These are phyloP conservation scores for Pisolithus marmoratus DNA, from an alignment of 768 basidiomycete species.

Conservation along the genomic window DNA sequence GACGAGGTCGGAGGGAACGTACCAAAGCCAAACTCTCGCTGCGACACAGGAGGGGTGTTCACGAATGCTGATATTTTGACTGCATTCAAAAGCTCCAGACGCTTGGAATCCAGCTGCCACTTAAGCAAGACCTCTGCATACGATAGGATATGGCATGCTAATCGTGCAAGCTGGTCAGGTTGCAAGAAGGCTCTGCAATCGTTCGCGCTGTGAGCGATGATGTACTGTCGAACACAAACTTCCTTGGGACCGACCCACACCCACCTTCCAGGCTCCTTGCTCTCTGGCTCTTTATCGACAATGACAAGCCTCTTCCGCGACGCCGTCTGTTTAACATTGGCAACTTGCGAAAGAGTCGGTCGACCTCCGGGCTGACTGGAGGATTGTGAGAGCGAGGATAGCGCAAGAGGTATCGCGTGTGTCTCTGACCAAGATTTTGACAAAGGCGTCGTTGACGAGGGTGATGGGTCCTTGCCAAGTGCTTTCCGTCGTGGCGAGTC, in stretches of 20 bases:
- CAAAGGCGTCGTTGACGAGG: conserved; percentile 25
- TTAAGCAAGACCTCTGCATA: conserved; percentile 74
- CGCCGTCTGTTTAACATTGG: conserved; percentile 22
- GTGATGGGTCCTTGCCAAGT: conserved; percentile 19
- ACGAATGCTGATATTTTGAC: conserved; percentile 33
- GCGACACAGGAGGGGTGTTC: conserved; percentile 17
- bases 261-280: conserved; percentile 10
- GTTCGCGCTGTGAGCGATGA: background rate
- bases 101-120: conserved; percentile 68
- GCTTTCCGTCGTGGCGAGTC: conserved; percentile 26
- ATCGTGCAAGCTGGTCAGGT: conserved; percentile 33
- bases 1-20: background rate
- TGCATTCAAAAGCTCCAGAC: conserved; percentile 69
- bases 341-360: conserved; percentile 38
- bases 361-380: conserved; percentile 35
- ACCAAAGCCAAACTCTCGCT: conserved; percentile 34
- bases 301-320: conserved; percentile 37
- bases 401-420: conserved; percentile 22
- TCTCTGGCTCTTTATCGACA: conserved; percentile 20
- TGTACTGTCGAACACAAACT: background rate
- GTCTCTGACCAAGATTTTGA: conserved; percentile 59
- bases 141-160: conserved; percentile 51
- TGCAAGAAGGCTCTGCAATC: conserved; percentile 9
- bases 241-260: background rate
- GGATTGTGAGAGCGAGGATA: conserved; percentile 39